Base-by-base conservation (phyloP, 2,329 filamentous ascomycete species). In the Pezicula radicicola region DNA sequence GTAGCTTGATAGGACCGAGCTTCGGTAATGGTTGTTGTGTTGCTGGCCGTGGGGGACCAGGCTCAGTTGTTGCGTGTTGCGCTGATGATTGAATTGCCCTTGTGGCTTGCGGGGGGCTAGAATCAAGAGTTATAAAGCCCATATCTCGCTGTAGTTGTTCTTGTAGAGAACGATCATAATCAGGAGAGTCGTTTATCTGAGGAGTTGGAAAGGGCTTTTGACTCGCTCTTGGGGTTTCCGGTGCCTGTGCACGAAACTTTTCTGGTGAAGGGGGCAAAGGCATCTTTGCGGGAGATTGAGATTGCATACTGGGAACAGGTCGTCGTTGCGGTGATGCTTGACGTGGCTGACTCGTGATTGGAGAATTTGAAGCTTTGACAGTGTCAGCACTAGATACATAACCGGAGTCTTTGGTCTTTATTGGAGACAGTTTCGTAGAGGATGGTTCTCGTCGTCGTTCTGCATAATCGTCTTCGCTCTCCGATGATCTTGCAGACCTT, bases 121-220 rank as follows among this genome's bases (percentile, higher is more conserved):
- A 49, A 39, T 55, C 70, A 42, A 87, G 68, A 50, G 78, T 81
- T 58, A 87, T 69, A 58, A 75, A 74, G 28, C 74, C 74, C 72
- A 87, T 80, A 55, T 87, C 84, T 52, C 77, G 77, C 58, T 82
- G 81, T n/a, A 88, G 67, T 64, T 87, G 81, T 37, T 81, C 78
- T 54, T 84, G 83, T 40, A 85, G 66, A 40, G 79, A 76, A 43
- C 75, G 73, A 59, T 87, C 83, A 58, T 85, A 84, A 52, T 85
- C 83, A 8, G 77, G 74, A 4, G 82, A 82, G 48, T 77, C 75
- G 16, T 73, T 69, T 3, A 72, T 66, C 6, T 76, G 73, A 8
- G 72, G 64, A 6, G 50, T 46, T 37, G 49, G 75, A 73, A 57
- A 57, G 19, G 15, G 78, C 75, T 59, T 75, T 72, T 40, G 79